Percentiles rank a stretch among this genome's conserved stretches.
These are phyloP conservation scores for Eucalyptus fibrosa DNA, from an alignment of 345 rosid species.

Conservation along the genomic window DNA sequence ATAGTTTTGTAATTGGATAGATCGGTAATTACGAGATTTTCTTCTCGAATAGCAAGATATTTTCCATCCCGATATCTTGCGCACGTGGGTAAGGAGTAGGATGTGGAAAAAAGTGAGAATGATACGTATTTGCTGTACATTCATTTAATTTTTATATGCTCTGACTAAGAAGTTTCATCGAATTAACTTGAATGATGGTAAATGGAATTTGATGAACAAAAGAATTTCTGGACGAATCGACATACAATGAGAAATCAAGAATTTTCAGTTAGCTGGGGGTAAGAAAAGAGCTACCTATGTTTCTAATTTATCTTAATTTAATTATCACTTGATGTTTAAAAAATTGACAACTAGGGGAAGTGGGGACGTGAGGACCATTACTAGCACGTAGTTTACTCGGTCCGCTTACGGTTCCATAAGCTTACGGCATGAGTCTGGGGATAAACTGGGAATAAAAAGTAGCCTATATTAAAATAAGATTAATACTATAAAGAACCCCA, in stretches of 20 bases:
- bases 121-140: not conserved
- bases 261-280: not conserved
- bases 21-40: not conserved
- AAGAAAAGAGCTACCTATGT: not conserved
- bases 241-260: not conserved
- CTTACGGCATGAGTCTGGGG: not conserved
- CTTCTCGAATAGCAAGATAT: not conserved
- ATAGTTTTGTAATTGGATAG: not conserved
- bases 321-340: not conserved
- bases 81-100: not conserved
- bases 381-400: not conserved
- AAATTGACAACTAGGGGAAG: not conserved
- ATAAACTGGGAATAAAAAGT: not conserved
- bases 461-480: not conserved
- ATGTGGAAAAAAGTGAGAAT: not conserved
- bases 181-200: not conserved
- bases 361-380: not conserved
- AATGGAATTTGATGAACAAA: not conserved
- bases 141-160: not conserved
- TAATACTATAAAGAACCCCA: rapidly evolving
- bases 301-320: not conserved
- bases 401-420: not conserved
- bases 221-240: not conserved
- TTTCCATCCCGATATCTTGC: not conserved
- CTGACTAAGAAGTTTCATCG: not conserved